Evolutionary conservation across 805 yeast species (phyloP).

Genomic region (Wickerhamomyces strasburgensis): DNA sequence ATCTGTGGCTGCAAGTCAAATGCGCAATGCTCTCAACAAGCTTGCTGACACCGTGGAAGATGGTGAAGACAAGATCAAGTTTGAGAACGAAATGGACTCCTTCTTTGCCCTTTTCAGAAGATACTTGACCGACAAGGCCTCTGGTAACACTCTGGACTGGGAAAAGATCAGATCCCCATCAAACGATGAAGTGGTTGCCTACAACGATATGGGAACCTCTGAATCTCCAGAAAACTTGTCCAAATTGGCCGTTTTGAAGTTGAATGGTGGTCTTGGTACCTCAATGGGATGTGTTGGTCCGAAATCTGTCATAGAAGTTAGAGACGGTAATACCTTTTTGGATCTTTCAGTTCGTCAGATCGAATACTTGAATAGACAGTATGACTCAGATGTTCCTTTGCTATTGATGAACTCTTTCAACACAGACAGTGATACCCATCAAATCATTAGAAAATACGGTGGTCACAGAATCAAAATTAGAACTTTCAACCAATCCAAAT

Average conservation of each 20-base stretch:
- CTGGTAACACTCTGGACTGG: constrained; percentile 85
- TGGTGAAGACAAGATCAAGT: constrained; percentile 42
- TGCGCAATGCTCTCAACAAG: constrained; percentile 92
- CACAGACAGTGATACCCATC: constrained; percentile 92
- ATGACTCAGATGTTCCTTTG: constrained; percentile 91
- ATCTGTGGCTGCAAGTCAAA: constrained; percentile 93
- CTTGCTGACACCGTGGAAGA: constrained; percentile 77
- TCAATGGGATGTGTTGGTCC: constrained; percentile 99
- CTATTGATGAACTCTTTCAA: constrained; percentile 98
- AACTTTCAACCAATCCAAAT: constrained; percentile 97
- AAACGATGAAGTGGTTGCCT: constrained; percentile 84
- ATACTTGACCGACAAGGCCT: constrained; percentile 83
- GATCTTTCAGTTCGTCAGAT: constrained; percentile 96
- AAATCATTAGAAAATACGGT: constrained; percentile 92
- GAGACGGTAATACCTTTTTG: constrained; percentile 96
- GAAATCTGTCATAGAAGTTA: constrained; percentile 94
- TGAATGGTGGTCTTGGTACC: constrained; percentile 98
- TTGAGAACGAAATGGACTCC: constrained; percentile 90
- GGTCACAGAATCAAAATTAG: constrained; percentile 93
- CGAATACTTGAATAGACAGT: constrained; percentile 85
- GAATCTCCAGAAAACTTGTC: constrained; percentile 44
- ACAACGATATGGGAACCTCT: constrained; percentile 42
- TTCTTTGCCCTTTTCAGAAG: constrained; percentile 92
- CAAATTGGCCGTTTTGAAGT: constrained; percentile 90
- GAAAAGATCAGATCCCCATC: constrained; percentile 91